Evolutionary conservation across 495 filamentous ascomycete genomes (phyloP).

Genomic region (Emericellopsis terricola): DNA sequence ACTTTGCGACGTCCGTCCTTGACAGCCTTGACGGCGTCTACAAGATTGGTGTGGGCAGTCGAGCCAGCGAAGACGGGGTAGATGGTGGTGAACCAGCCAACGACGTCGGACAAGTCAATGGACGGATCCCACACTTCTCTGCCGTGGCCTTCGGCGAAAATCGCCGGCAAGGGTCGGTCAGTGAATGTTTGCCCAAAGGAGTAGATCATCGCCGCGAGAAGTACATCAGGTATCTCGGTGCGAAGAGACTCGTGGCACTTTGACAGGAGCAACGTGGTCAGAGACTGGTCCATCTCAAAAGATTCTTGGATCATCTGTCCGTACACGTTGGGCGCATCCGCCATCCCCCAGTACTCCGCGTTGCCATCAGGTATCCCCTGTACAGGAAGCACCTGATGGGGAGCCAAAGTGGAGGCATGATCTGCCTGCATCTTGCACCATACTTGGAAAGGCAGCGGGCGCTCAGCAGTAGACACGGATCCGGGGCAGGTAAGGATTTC

Average conservation of each 20-base stretch:
- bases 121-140: constrained; percentile 13
- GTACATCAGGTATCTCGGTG: constrained; percentile 18
- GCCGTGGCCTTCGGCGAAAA: constrained; percentile 33
- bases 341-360: neutral
- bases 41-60: too few species aligned
- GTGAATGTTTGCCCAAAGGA: constrained; percentile 31
- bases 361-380: too few species aligned
- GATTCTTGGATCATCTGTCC: neutral
- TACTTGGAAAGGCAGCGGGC: neutral
- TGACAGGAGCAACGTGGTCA: neutral
- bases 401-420: too few species aligned
- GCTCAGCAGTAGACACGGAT: too few species aligned
- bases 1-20: constrained; percentile 28
- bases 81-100: constrained; percentile 30
- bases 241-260: neutral
- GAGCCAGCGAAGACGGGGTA: constrained; percentile 23
- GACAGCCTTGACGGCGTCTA: constrained; percentile 9
- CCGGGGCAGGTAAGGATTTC: constrained; percentile 39
- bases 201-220: constrained; percentile 26
- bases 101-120: constrained; percentile 23
- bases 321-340: neutral
- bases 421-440: constrained; percentile 17
- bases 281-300: neutral
- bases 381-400: too few species aligned
- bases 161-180: constrained; percentile 33